These are phyloP conservation scores for Fusarium albosuccineum DNA, from an alignment of 2,329 filamentous ascomycete species.

Conservation along the genomic window DNA sequence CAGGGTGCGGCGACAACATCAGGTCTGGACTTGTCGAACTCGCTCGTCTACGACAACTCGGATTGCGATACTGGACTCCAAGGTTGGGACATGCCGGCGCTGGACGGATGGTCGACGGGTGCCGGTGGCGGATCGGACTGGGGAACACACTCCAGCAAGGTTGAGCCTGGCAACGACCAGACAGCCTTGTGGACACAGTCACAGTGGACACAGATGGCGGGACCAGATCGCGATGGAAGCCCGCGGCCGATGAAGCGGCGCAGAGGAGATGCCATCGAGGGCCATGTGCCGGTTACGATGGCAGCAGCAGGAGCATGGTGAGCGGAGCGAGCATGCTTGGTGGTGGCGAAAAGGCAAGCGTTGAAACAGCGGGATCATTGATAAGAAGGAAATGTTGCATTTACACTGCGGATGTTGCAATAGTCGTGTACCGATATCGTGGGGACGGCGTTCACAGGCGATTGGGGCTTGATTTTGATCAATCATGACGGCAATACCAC, in stretches of 20 bases:
- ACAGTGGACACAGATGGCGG: constrained; percentile 51
- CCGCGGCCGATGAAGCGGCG: constrained; percentile 55
- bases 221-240: constrained; percentile 52
- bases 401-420: constrained; percentile 35
- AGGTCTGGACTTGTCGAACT: constrained; percentile 50
- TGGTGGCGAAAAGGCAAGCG: constrained; percentile 1
- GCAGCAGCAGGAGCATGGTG: constrained; percentile 49
- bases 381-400: constrained; percentile 29
- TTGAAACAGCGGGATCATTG: constrained; percentile 9
- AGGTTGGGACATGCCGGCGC: constrained; percentile 54
- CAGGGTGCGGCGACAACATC: constrained; percentile 44
- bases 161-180: constrained; percentile 47
- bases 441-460: constrained; percentile 26
- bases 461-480: constrained; percentile 18
- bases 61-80: constrained; percentile 51
- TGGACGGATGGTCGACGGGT: constrained; percentile 52
- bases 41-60: constrained; percentile 53
- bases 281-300: constrained; percentile 50
- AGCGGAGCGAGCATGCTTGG: constrained; percentile 3
- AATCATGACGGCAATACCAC: constrained; percentile 34
- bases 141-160: constrained; percentile 48
- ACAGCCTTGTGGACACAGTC: constrained; percentile 53
- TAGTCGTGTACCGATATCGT: constrained; percentile 25
- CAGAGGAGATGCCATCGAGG: constrained; percentile 50
- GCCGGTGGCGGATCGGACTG: constrained; percentile 50